Evolutionary conservation across 73 alveolate species (phyloP).

Genomic region (Paramecium sexaurelia): DNA sequence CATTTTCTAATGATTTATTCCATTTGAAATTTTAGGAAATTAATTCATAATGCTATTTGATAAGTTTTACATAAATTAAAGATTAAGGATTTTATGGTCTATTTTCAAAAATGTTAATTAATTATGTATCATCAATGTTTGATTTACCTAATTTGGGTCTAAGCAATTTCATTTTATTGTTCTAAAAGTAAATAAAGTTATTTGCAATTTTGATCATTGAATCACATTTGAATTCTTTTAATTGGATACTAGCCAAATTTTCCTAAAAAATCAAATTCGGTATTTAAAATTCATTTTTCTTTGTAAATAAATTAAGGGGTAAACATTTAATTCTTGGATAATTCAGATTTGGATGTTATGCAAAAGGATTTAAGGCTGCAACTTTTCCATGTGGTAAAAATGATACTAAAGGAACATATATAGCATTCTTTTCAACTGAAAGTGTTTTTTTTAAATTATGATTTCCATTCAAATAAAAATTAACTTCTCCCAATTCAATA

Average conservation of each 20-base stretch:
- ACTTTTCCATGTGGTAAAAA: neutral
- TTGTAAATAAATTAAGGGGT: neutral
- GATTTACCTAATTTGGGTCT: conserved; percentile 17
- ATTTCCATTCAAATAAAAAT: conserved; percentile 41
- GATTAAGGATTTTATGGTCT: neutral
- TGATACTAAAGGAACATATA: neutral
- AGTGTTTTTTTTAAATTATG: neutral
- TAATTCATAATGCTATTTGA: neutral
- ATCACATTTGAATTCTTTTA: neutral
- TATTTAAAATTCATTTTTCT: neutral
- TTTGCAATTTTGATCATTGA: neutral
- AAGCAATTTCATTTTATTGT: neutral
- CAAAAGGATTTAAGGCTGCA: conserved; percentile 32
- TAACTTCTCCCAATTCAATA: neutral
- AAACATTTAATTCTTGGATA: neutral
- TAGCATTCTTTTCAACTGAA: neutral
- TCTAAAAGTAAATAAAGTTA: neutral
- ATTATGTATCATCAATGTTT: neutral
- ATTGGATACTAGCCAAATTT: neutral
- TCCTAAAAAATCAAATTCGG: neutral
- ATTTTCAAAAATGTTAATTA: neutral
- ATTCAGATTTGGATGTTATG: neutral
- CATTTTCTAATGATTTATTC: neutral
- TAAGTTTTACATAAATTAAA: neutral
- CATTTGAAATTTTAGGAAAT: neutral